Conservation (phyloP, 2,329 filamentous ascomycete species). For the Truncatella angustata region DNA sequence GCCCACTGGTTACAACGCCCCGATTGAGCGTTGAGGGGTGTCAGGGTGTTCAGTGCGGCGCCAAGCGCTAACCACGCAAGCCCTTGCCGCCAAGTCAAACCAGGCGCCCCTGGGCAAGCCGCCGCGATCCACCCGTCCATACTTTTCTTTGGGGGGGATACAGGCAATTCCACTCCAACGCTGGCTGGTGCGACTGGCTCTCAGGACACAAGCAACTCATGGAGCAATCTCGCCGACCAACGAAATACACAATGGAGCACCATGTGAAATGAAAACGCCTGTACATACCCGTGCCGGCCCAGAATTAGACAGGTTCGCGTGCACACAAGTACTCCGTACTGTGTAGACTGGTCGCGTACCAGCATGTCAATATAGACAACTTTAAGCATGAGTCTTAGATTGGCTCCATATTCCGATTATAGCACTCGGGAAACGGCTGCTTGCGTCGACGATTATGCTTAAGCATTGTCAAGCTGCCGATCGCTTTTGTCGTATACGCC, state of each 20-base stretch:
- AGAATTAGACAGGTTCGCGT: too few species aligned
- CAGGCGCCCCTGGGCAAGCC: conserved; percentile 15
- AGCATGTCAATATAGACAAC: too few species aligned
- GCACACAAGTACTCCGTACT: too few species aligned
- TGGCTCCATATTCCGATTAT: too few species aligned
- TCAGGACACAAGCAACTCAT: not conserved
- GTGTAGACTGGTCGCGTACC: too few species aligned
- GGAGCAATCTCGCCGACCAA: not conserved
- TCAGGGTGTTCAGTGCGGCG: conserved; percentile 3
- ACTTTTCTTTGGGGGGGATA: not conserved
- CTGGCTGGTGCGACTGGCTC: conserved; percentile 2
- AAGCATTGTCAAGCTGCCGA: too few species aligned
- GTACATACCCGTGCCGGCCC: too few species aligned
- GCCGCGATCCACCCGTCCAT: conserved; percentile 17
- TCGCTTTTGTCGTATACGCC: too few species aligned
- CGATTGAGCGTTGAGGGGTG: conserved; percentile 1
- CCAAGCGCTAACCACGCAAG: conserved; percentile 15
- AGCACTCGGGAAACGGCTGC: too few species aligned
- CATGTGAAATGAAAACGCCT: not conserved
- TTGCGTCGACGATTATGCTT: too few species aligned
- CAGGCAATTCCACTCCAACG: conserved; percentile 1
- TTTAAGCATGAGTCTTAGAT: too few species aligned
- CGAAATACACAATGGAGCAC: not conserved
- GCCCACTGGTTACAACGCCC: conserved; percentile 1
- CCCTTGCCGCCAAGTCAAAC: conserved; percentile 26